Base-by-base conservation (phyloP, 73 alveolate genomes). In the Diophrys appendiculata region DNA sequence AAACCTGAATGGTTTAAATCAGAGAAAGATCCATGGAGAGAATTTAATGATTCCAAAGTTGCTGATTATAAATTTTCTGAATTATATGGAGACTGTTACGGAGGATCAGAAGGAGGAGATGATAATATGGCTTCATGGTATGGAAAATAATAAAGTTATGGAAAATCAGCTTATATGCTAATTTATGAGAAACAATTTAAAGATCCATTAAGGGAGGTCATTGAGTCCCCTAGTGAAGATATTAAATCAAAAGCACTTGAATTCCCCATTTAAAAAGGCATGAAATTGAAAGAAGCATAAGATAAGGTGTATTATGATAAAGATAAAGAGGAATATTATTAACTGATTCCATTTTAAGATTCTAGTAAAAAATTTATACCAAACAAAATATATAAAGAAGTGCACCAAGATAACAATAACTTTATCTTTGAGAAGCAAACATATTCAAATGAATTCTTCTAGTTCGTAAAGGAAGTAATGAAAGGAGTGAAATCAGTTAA, bases 91-190 rank as follows among this genome's bases (percentile, higher is more conserved):
- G 98, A 94, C 29, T 86, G 91, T 54, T 89, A 52, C 52, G 98
- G 98, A 29, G 92, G 90, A 43, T 78, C 78, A 23, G 33, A 69
- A 1, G 88, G 79, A 2, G 73, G 56, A 27, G 73, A 34, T 18
- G 25, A 23, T 28, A 77, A 76, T 43, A 31, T 60, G 22, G n/a
- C 13, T 25, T 34, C 76, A 55, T 55, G 81, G 24, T 33, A 2
- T 28, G 72, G 76, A 35, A 22, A 54, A 33, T 69, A 78, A 29
- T 76, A 77, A 13, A 81, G 86, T 52, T 94, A 80, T 69, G 94
- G 94, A 1, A 73, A 90, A 54, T 89, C 95, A 76, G 98, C 98
- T 31, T 94, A 94, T 86, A 86, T 94, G 96, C 81, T 94, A 78
- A 84, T 94, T 71, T 94, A 94, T 77, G 97, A 91, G 81, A 92